Evolutionary conservation across 805 yeast genomes (phyloP), one percentile per base, ranked within the genome.

Genomic region (Ogataea ramenticola): DNA sequence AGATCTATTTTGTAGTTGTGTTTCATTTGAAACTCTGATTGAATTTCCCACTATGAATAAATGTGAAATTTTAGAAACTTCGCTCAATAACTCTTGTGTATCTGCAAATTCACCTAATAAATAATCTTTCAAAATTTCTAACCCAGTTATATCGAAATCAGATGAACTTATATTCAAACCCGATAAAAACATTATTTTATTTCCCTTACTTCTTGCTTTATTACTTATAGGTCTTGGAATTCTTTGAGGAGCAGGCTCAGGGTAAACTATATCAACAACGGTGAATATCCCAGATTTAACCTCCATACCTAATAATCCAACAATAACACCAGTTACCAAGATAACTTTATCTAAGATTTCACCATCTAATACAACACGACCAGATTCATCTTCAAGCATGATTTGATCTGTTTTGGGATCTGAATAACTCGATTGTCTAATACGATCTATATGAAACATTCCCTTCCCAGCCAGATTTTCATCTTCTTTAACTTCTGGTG

Each of bases 331-430:
- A 0, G 97, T 93, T 0, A 90, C 95, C 22, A 91, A 67, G 2
- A 82, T 74, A 17, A 76, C 68, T 41, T 68, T 67, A 36, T 85
- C 71, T 29, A 81, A 61, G 16, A 74, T 72, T 22, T 88, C 90
- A 38, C 77, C 77, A 40, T 77, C 80, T 20, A 93, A 64, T 29
- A 79, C 60, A 7, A 95, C 82, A 41, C 99, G 70, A 3, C 99
- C 99, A 44, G 89, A 80, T 55, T 89, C 96, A 63, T 93, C 99
- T 61, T 93, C 98, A 31, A 93, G 60, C 82, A 81, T 79, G 24
- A 86, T 56, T 49, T 72, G 75, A 55, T 82, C 86, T 15, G 75
- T 60, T 27, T 66, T 72, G 0, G 79, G 74, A 50, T 78, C 83
- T 9, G 72, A 65, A 47, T 82, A 83, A 26, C 78, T 61, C 7